Evolutionary conservation across 192 early-diverging fungal species (phyloP).

Genomic region (Entomortierella lignicola): DNA sequence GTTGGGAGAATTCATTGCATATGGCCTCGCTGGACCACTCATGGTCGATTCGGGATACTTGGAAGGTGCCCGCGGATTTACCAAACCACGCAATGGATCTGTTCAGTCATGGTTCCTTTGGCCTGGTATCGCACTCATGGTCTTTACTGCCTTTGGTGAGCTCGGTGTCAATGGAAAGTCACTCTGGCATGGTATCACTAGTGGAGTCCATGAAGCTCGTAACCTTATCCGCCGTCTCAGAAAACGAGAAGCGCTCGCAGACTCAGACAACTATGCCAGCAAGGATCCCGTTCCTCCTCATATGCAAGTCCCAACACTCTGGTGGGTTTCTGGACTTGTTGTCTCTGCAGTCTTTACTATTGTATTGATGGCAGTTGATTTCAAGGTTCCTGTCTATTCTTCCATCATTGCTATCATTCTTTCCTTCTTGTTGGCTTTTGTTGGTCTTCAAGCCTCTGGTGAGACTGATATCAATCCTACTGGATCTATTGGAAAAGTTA

Average conservation of each 20-base stretch:
- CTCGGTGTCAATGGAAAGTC: constrained; percentile 62
- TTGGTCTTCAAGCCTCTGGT: constrained; percentile 72
- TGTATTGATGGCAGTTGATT: constrained; percentile 63
- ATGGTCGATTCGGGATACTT: constrained; percentile 58
- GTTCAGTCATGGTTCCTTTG: constrained; percentile 76
- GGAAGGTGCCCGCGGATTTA: constrained; percentile 46
- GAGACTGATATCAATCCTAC: constrained; percentile 78
- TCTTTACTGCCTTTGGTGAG: constrained; percentile 71
- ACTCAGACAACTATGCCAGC: constrained; percentile 49
- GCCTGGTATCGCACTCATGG: constrained; percentile 78
- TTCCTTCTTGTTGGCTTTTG: constrained; percentile 73
- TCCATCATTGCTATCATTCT: constrained; percentile 68
- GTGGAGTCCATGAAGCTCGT: constrained; percentile 30
- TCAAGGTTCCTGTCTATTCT: constrained; percentile 68
- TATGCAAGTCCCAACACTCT: constrained; percentile 62
- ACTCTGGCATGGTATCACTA: constrained; percentile 62
- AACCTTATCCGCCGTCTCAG: constrained; percentile 31
- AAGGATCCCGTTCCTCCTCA: constrained; percentile 50
- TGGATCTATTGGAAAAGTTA: constrained; percentile 71
- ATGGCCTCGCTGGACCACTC: constrained; percentile 68
- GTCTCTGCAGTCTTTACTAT: constrained; percentile 67
- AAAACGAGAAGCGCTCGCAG: constrained; percentile 19
- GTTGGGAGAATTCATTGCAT: constrained; percentile 64
- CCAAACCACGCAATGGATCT: constrained; percentile 36
- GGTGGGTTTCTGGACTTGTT: constrained; percentile 66